Conservation (phyloP, 2,329 filamentous ascomycete species). For the Aspergillus transmontanensis region DNA sequence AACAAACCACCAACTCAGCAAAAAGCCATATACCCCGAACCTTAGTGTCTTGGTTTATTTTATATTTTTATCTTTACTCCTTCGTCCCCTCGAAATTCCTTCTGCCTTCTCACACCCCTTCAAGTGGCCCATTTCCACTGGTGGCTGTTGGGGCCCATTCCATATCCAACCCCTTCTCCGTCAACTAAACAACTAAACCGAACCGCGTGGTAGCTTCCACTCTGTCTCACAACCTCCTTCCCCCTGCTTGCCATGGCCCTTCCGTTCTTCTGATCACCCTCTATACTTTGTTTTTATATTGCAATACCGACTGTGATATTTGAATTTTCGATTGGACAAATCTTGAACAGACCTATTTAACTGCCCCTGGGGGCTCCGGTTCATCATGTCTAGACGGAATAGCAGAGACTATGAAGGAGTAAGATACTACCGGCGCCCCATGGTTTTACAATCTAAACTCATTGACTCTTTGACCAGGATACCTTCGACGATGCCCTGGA, state of each 20-base stretch:
- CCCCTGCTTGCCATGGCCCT: slow-evolving; percentile 22
- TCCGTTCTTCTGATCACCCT: slow-evolving; percentile 8
- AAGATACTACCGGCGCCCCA: slow-evolving; percentile 15
- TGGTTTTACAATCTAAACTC: slow-evolving; percentile 1
- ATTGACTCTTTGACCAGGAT: slow-evolving; percentile 55
- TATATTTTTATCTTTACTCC: slow-evolving; percentile 6
- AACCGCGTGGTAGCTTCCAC: slow-evolving; percentile 13
- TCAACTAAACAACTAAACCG: slow-evolving; percentile 5
- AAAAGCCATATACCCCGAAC: not conserved
- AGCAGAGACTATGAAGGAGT: slow-evolving; percentile 49
- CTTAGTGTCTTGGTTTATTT: not conserved
- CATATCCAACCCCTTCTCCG: slow-evolving; percentile 6
- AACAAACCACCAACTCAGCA: not conserved
- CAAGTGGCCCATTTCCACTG: slow-evolving; percentile 11
- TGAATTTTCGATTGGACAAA: slow-evolving; percentile 6
- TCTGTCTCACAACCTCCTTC: slow-evolving; percentile 9
- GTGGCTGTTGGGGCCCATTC: slow-evolving; percentile 16
- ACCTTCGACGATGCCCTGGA: slow-evolving; percentile 79
- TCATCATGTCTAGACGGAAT: slow-evolving; percentile 38
- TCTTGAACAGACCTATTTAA: slow-evolving; percentile 1
- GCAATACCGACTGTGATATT: not conserved
- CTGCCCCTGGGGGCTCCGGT: slow-evolving; percentile 19
- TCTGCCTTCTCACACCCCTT: slow-evolving; percentile 9
- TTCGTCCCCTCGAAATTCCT: slow-evolving; percentile 9
- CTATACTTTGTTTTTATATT: not conserved